Conservation (phyloP, 1,284 basidiomycete species). For the Vanrija pseudolonga region DNA sequence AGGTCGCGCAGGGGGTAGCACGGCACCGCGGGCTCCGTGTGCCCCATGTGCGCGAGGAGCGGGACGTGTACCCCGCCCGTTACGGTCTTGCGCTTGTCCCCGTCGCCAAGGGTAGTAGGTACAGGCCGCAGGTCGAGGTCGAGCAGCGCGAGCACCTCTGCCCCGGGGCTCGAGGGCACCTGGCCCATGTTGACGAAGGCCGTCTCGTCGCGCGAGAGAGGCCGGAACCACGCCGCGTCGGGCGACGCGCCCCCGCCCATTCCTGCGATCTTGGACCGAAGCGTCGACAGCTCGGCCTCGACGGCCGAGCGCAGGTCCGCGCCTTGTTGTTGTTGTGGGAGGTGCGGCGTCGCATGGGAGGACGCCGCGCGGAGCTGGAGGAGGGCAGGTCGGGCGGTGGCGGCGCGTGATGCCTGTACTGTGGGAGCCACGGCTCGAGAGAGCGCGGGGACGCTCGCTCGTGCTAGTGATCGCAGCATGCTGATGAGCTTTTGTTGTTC, state of each 20-base stretch:
- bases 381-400: too few relatives aligned
- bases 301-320: slow-evolving; percentile 2
- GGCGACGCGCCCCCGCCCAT: not conserved
- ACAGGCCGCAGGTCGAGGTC: slow-evolving; percentile 6
- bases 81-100: not conserved
- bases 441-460: too few relatives aligned
- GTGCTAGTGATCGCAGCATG: too few relatives aligned
- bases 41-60: slow-evolving; percentile 9
- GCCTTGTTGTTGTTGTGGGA: too few relatives aligned
- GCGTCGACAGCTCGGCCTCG: slow-evolving; percentile 2
- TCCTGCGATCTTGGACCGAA: not conserved
- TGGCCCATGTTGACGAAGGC: slow-evolving; percentile 19
- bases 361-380: too few relatives aligned
- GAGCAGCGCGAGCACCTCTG: slow-evolving; percentile 11
- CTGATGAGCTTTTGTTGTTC: too few relatives aligned
- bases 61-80: slow-evolving; percentile 17
- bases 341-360: too few relatives aligned
- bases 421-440: too few relatives aligned
- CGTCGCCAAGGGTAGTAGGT: not conserved
- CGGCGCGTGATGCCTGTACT: too few relatives aligned
- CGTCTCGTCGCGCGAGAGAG: slow-evolving; percentile 9
- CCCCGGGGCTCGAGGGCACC: slow-evolving; percentile 4
- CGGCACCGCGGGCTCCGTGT: slow-evolving; percentile 10
- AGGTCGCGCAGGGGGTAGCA: slow-evolving; percentile 14
- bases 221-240: slow-evolving; percentile 3